Evolutionary conservation across 352 stramenopile genomes (phyloP).

Genomic region (Plasmopara muralis): DNA sequence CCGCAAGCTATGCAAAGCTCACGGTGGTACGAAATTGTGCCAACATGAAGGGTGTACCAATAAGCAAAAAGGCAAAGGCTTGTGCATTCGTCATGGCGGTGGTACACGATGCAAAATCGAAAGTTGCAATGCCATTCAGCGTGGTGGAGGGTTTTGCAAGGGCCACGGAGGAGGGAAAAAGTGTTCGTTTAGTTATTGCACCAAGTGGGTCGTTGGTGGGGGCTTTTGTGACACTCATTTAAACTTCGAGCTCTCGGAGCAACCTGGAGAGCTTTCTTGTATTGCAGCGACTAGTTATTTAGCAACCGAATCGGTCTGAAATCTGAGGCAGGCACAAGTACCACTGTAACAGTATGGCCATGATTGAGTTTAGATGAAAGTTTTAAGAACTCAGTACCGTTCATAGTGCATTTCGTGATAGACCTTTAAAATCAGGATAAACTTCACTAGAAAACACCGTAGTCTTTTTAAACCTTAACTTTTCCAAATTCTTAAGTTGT

Average conservation of each 20-base stretch:
- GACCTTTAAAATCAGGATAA: too few species aligned
- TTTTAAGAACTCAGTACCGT: too few species aligned
- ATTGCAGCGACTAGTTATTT: constrained; percentile 63
- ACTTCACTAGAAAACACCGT: too few species aligned
- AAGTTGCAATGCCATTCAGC: constrained; percentile 59
- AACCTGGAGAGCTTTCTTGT: constrained; percentile 48
- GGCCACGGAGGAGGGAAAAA: constrained; percentile 80
- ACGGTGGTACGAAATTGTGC: constrained; percentile 71
- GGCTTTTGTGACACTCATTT: constrained; percentile 67
- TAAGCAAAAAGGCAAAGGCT: constrained; percentile 79
- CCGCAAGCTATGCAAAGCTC: constrained; percentile 77
- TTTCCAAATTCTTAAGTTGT: too few species aligned
- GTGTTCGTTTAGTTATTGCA: constrained; percentile 60
- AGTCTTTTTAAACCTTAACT: too few species aligned
- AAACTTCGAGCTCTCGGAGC: constrained; percentile 51
- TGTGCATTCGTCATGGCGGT: constrained; percentile 79
- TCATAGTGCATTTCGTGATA: too few species aligned
- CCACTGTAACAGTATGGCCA: too few species aligned
- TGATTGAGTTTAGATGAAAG: too few species aligned
- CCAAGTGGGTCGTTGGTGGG: constrained; percentile 73
- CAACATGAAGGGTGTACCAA: constrained; percentile 69
- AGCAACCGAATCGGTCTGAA: constrained; percentile 44
- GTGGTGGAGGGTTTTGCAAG: constrained; percentile 79
- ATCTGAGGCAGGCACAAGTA: too few species aligned
- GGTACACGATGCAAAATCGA: constrained; percentile 68